Evolutionary conservation across 176 grass and related monocot species (phyloP).

Genomic region (Hyparrhenia diplandra): DNA sequence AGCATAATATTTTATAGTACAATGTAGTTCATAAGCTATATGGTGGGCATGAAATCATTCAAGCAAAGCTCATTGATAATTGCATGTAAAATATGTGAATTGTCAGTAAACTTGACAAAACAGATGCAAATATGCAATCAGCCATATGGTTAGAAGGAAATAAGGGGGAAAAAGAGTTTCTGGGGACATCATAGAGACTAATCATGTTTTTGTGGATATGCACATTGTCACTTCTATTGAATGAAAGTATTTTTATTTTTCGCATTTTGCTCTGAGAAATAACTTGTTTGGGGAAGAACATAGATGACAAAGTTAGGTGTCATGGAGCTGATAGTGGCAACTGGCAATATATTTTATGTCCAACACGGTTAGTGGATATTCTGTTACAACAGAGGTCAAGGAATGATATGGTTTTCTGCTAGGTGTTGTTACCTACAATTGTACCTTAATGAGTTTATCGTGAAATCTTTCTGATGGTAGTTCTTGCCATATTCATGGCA

Average conservation of each 20-base stretch:
- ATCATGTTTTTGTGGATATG: neutral
- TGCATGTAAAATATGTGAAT: neutral
- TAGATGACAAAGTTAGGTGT: neutral
- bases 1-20: neutral
- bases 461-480: neutral
- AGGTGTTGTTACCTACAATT: neutral
- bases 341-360: no score
- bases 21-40: neutral
- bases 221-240: neutral
- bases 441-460: neutral
- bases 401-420: neutral
- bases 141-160: neutral
- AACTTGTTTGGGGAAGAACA: neutral
- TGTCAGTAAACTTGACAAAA: neutral
- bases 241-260: neutral
- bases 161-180: neutral
- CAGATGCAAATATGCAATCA: neutral
- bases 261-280: neutral
- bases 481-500: neutral
- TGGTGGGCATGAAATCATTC: neutral
- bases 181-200: neutral
- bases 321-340: neutral
- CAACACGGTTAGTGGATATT: neutral
- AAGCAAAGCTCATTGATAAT: neutral
- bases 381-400: neutral